Evolutionary conservation across 2,329 filamentous ascomycete species (phyloP), one percentile per base, ranked within the genome.

Genomic region (Paecilomyces formosus): DNA sequence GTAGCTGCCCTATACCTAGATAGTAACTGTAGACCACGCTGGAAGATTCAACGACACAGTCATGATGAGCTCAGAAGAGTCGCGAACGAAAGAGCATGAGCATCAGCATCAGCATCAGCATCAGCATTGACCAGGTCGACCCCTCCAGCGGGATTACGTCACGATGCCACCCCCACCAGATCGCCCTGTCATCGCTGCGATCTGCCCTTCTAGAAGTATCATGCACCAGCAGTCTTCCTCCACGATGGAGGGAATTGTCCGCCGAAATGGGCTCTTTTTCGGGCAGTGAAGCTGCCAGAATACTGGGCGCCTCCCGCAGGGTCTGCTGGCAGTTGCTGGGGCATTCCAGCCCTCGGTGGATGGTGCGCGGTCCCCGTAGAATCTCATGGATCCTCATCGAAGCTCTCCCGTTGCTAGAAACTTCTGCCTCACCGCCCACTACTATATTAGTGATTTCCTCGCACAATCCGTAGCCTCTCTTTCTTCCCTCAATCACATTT

Each of bases 391-490:
- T 68, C 57, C 61, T 62, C 63, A 60, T 74, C 67, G 73, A 76
- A 76, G 64, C 68, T 63, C 57, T 52, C 59, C 62, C 26, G 63
- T 65, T 71, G 67, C 73, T 76, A 75, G 74, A 76, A 76, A 67
- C 71, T 75, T 75, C 70, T 67, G 67, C 58, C 68, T 70, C 72
- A 75, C 74, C 72, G 70, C 73, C 73, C 70, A 66, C 39, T 67
- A 62, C 30, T 76, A 75, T 76, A 76, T 74, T 64, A 72, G 66
- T 66, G 67, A 53, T 54, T 58, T 59, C 28, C 59, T 57, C 59
- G 55, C 59, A 61, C 59, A 63, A 56, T 26, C 56, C 28, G 53
- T 13, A 28, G 28, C 53, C 53, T 57, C 54, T 50, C n/a, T 54
- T 58, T 58, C 57, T 57, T 59, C 35, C 55, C 51, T 53, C 55